phyloP scores from a whole-genome alignment of 176 grass and related monocot genomes.

The Rhynchospora pubera region DNA sequence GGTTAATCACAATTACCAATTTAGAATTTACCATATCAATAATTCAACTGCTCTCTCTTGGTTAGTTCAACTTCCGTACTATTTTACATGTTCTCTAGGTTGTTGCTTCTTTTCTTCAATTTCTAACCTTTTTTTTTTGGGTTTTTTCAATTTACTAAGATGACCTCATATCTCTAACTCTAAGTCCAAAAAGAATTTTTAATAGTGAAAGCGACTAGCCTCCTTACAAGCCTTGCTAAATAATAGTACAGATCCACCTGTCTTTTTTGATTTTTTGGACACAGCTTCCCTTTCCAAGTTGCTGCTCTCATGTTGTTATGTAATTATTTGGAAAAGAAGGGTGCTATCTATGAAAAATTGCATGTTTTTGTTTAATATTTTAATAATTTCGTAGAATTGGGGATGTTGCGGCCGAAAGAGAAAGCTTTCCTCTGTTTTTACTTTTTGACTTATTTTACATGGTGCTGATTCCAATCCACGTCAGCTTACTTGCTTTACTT shows the following conservation, averaged over 20 bases:
- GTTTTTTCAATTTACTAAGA: not conserved
- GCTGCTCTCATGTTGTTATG: not conserved
- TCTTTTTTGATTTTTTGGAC: not conserved
- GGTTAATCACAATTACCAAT: not conserved
- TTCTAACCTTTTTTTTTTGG: not conserved
- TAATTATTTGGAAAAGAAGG: conserved; percentile 5
- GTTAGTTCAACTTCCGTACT: not conserved
- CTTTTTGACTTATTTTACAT: conserved; percentile 16
- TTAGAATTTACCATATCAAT: not conserved
- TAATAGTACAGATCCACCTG: not conserved
- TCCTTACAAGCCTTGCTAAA: not conserved
- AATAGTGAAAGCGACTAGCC: conserved; percentile 8
- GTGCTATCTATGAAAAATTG: not conserved
- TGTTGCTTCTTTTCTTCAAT: not conserved
- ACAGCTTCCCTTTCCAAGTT: not conserved
- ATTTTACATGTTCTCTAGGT: not conserved
- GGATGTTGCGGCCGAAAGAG: conserved; percentile 10
- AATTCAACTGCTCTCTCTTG: not conserved
- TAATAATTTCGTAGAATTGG: conserved; percentile 4
- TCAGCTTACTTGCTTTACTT: conserved; percentile 13
- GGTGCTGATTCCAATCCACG: conserved; percentile 12
- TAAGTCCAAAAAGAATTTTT: not conserved
- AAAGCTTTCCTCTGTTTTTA: not conserved
- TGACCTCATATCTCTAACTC: not conserved
- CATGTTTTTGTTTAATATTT: not conserved